Base-by-base conservation (phyloP, 2,329 filamentous ascomycete genomes). In the Paecilomyces fulvus region DNA sequence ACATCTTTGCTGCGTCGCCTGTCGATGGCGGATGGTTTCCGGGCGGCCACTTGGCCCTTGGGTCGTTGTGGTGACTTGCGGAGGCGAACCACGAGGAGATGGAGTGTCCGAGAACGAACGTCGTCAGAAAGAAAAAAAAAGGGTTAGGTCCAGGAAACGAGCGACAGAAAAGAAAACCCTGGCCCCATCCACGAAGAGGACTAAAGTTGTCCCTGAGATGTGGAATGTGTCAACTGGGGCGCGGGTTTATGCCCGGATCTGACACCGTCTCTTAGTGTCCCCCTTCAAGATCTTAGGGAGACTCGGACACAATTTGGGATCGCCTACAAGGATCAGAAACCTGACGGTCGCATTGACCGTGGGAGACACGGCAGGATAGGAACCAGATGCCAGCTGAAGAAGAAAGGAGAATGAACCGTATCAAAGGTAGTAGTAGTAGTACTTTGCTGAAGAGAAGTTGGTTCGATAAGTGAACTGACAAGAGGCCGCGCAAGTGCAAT, bases 1-100 rank as follows among this genome's bases (percentile, higher is more conserved):
- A 64, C 68, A 72, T 72, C 10, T 28, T 49, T 49, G 48, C 21
- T 49, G 10, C 14, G 48, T 49, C 48, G 20, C 28, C 48, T 17
- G 37, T 28, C 21, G 21, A 28, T 28, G 48, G 20, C 3, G 48
- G 48, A 23, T 28, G 20, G 21, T 20, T 49, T 12, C 25, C 21
- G 48, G 48, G 25, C 25, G 48, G 48, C 48, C 48, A 28, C 25
- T 23, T 49, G 48, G 48, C 48, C 48, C 48, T 49, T 49, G 20
- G 25, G 12, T 23, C 10, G 25, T 49, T 3, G 25, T 49, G 11
- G 20, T 23, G 21, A 20, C 21, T 49, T 49, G 48, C 48, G 21
- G 48, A 49, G 48, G 48, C 48, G 25, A 49, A 28, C 9, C 48
- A 49, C 21, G 48, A 49, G 48, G 3, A 17, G 3, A 49, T 9